Base-by-base conservation (phyloP, 148 eudicot genomes). In the Pouteria glomerata region DNA sequence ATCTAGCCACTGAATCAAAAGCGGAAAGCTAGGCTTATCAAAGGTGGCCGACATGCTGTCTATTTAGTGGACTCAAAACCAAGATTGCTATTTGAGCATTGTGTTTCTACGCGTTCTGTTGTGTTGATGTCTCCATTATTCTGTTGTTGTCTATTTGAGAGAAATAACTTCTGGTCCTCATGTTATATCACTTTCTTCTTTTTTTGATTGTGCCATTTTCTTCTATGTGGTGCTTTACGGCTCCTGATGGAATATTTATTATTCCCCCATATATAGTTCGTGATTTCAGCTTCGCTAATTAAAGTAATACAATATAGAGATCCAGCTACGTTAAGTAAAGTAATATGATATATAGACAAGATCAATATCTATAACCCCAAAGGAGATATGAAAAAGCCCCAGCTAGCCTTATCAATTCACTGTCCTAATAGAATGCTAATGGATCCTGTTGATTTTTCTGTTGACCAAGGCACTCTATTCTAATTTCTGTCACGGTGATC, bases 11-110 rank as follows among this genome's bases (percentile, higher is more conserved):
- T 10, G 33, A 10, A 57, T 57, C 61, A 26, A 57, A 57, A 26
- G 16, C 61, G 27, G 61, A 57, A 24, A 24, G 33, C 18, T 8
- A 48, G 14, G 14, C 53, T 8, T n/a, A 5, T 26, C 41, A 26
- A 4, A 37, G 30, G 66, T 63, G 67, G 67, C 50, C 67, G 67
- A 63, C 66, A 63, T 63, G 16, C 66, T 63, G 66, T 35, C 29
- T 7, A 10, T 39, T 34, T 1, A 60, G 42, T 60, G 42, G 24
- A 59, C 35, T 59, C 21, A 59, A 58, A 59, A 26, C 29, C 5
- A 57, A 24, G 7, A 24, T 48, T 11, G 18, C 13, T 3, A 48
- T 48, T 48, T 48, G 13, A 48, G 19, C 13, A 48, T 48, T 48
- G 2, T 48, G 53, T 48, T 48, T 48, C 13, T 15, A 48, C 13